Evolutionary conservation across 2,329 filamentous ascomycete genomes (phyloP), one percentile per base, ranked within the genome.

Genomic region (Phoma herbarum): DNA sequence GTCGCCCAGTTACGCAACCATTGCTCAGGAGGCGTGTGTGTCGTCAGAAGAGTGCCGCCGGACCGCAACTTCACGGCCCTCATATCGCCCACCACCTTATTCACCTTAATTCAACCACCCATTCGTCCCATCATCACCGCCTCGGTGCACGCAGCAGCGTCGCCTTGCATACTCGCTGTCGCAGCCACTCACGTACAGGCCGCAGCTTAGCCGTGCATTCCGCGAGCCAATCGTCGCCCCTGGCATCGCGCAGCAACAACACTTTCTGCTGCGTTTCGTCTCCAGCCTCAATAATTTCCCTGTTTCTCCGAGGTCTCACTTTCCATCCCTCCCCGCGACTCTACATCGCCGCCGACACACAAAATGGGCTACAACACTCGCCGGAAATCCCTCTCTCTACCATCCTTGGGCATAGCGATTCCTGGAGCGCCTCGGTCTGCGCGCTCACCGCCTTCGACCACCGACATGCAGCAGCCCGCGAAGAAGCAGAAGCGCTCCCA

Each of bases 281-380:
- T 50, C 61, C 71, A 67, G 67, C 66, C 64, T 63, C 68, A 66
- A 69, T 66, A 68, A 68, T 68, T 63, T 37, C 43, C 66, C 43
- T 55, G 63, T 55, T 53, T 59, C 45, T 59, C 52, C 35, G 20
- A 52, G 42, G 14, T 49, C 29, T 52, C 59, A 45, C 52, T 45
- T 45, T 48, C 41, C 51, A 47, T 28, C 51, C 43, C 31, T 55
- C 35, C 52, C 56, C 57, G 58, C 61, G 45, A 55, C 28, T n/a
- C 54, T 47, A 22, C 50, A 59, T 50, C 45, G 31, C 39, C 50
- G 31, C 45, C 3, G 41, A 43, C 41, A 55, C 52, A 33, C 60
- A 81, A 70, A 72, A 97, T 97, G 92, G 90, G 90, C 75, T 97
- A 97, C 85, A 97, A 97, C 80, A 98, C 94, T 68, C 91, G 94